Evolutionary conservation across 2,329 filamentous ascomycete species (phyloP).

Genomic region (Aureobasidium sp.): DNA sequence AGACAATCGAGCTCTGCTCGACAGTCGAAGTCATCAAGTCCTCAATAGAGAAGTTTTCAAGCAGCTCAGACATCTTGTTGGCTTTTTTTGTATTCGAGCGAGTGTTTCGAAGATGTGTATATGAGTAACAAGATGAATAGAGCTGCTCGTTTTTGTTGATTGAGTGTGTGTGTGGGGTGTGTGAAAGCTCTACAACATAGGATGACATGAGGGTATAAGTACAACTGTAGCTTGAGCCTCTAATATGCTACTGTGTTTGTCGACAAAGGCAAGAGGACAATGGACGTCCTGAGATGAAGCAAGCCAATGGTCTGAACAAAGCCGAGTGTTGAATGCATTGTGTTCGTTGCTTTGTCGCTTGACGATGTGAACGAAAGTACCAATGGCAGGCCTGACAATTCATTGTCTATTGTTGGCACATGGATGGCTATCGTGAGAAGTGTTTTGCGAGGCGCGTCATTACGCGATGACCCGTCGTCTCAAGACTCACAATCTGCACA

Average conservation of each 20-base stretch:
- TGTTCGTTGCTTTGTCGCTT: neutral
- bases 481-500: neutral
- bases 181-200: neutral
- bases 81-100: neutral
- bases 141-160: neutral
- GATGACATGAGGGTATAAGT: too few relatives aligned
- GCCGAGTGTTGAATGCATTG: neutral
- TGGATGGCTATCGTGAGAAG: too few relatives aligned
- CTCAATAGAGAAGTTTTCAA: slow-evolving; percentile 2
- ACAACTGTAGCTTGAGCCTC: too few relatives aligned
- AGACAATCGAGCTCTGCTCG: slow-evolving; percentile 6
- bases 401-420: too few relatives aligned
- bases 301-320: neutral
- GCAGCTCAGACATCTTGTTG: slow-evolving; percentile 14
- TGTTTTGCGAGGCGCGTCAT: too few relatives aligned
- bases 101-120: neutral
- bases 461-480: neutral
- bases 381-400: neutral
- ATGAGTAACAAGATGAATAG: neutral
- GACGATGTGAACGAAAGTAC: neutral
- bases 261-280: neutral
- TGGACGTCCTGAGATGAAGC: neutral
- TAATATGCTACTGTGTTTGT: too few relatives aligned
- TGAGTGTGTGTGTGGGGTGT: neutral
- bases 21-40: neutral